These are phyloP conservation scores for Paracamarosporium sp. DNA, from an alignment of 2,329 filamentous ascomycete species.

Conservation along the genomic window DNA sequence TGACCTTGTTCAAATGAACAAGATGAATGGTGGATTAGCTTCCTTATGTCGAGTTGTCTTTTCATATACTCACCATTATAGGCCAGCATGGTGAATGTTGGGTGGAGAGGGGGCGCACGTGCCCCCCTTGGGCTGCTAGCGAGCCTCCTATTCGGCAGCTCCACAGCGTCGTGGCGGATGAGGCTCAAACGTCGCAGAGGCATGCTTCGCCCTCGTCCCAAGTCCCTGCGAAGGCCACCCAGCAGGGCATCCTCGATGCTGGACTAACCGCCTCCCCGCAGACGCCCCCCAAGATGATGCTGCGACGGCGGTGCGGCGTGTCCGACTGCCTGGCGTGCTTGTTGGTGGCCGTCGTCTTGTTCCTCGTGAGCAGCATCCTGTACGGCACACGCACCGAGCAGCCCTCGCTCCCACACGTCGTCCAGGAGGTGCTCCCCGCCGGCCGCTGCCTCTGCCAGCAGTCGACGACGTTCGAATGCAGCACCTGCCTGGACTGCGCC, in stretches of 20 bases:
- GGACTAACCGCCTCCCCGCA: not conserved
- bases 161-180: not conserved
- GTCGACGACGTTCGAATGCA: slow-evolving; percentile 39
- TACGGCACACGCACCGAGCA: slow-evolving; percentile 42
- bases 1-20: too few relatives aligned
- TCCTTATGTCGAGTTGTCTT: too few relatives aligned
- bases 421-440: slow-evolving; percentile 39
- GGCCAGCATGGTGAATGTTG: too few relatives aligned
- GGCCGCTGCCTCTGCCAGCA: slow-evolving; percentile 42
- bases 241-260: not conserved
- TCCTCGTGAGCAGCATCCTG: slow-evolving; percentile 40
- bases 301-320: slow-evolving; percentile 34
- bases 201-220: not conserved
- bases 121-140: too few relatives aligned
- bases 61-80: too few relatives aligned
- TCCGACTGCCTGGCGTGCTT: slow-evolving; percentile 35
- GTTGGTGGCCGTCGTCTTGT: slow-evolving; percentile 36
- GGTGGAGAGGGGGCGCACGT: not conserved
- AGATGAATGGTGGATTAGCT: too few relatives aligned
- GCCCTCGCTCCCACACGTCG: slow-evolving; percentile 34
- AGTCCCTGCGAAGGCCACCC: not conserved
- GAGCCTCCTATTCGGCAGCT: slow-evolving; percentile 5
- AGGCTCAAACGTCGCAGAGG: not conserved
- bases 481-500: slow-evolving; percentile 41
- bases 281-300: slow-evolving; percentile 28